Base-by-base conservation (phyloP, 23 red algal genomes). In the Pyropia haitanensis region DNA sequence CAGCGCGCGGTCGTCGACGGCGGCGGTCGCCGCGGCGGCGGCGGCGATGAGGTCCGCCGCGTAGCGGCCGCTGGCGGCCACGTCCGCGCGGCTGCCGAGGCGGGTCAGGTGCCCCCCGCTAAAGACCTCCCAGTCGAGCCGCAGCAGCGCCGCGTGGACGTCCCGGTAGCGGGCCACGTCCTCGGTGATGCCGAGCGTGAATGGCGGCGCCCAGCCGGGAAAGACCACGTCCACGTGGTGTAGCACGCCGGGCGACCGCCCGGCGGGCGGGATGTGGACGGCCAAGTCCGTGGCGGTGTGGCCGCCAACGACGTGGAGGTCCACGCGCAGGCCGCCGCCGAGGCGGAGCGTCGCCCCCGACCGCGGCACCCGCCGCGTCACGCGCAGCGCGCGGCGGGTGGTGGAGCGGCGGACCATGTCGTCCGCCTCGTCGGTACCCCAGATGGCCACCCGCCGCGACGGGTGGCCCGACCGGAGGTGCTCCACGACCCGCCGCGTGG, bases 161-260 rank as follows among this genome's bases (percentile, higher is more conserved):
- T 53, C 59, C 0, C 63, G 34, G 64, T 58, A 81, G 15, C 27
- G 8, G 46, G 56, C n/a, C 18, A 81, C 29, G 65, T 81, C 77
- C 2, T 81, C 23, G 14, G 55, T 72, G 1, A 70, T 1, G 20
- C 53, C 64, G 14, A 81, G 62, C 18, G 17, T 62, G 22, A 61
- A 81, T 0, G 65, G 46, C 9, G 77, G 27, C 8, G 57, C 30
- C 15, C 25, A 81, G 16, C 50, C 32, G 2, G 77, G 77, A 24
- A 71, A 81, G 2, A 72, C 65, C 18, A 71, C 67, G 31, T 81
- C 77, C 14, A 81, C 63, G 19, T 63, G 68, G n/a, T 58, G 31
- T 4, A 72, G 24, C 14, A 81, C 33, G 1, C 63, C 63, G 0
- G 21, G 10, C 49, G 24, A 29, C 10, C 46, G 22, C 52, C 20